Conservation (phyloP, 2,329 filamentous ascomycete genomes). For the Endocalyx cinctus region DNA sequence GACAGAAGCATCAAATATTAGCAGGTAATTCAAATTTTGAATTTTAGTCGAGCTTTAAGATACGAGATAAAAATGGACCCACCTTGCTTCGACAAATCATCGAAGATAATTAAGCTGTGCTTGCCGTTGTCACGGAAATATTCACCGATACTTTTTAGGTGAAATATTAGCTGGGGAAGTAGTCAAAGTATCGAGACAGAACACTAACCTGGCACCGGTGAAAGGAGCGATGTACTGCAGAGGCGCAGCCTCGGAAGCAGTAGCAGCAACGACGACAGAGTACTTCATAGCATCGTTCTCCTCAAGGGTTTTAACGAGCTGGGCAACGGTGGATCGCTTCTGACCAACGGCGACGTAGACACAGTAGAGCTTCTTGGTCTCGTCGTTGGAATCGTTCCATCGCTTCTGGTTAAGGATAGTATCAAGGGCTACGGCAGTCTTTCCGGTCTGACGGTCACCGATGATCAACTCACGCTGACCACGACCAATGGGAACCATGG, state of each 20-base stretch:
- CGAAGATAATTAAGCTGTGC: slow-evolving; percentile 86
- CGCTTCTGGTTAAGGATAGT: slow-evolving; percentile 99
- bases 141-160: no score
- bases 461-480: slow-evolving; percentile 99
- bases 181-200: no score
- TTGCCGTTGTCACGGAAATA: slow-evolving; percentile 79
- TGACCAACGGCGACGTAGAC: slow-evolving; percentile 98
- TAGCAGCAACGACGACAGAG: slow-evolving; percentile 87
- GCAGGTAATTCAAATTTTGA: no score
- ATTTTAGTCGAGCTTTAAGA: no score
- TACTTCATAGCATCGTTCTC: slow-evolving; percentile 99
- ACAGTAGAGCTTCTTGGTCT: slow-evolving; percentile 99
- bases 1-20: no score
- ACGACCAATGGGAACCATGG: slow-evolving; percentile 99
- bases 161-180: no score
- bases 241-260: slow-evolving; percentile 92
- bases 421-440: slow-evolving; percentile 97
- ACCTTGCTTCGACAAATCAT: slow-evolving; percentile 98
- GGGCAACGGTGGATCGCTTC: slow-evolving; percentile 98
- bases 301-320: slow-evolving; percentile 99
- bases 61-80: no score
- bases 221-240: slow-evolving; percentile 94
- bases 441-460: slow-evolving; percentile 99
- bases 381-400: slow-evolving; percentile 84
- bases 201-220: slow-evolving; percentile 60